These are phyloP conservation scores for Linnemannia exigua DNA, from an alignment of 192 early-diverging fungal species.

Conservation along the genomic window DNA sequence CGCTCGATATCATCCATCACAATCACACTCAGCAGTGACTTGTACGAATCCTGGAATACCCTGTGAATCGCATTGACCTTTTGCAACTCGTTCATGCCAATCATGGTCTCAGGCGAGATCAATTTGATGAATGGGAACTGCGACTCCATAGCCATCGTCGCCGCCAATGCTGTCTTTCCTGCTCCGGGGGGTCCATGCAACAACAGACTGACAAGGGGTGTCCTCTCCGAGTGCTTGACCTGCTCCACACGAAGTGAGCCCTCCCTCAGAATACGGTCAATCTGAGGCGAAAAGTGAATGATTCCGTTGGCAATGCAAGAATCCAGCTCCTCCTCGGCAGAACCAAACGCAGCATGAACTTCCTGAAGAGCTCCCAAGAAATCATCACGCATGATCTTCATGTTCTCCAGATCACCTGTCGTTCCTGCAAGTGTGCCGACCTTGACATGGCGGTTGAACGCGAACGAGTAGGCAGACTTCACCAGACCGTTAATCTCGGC, in stretches of 20 bases:
- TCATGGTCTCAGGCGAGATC: conserved; percentile 96
- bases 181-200: conserved; percentile 87
- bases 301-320: conserved; percentile 89
- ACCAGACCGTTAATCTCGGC: conserved; percentile 97
- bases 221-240: conserved; percentile 83
- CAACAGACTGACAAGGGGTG: conserved; percentile 92
- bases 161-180: conserved; percentile 97
- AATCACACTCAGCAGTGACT: conserved; percentile 93
- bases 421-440: conserved; percentile 89
- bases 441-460: conserved; percentile 97
- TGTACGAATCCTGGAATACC: conserved; percentile 97
- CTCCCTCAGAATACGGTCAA: conserved; percentile 68
- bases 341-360: conserved; percentile 95
- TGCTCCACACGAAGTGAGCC: conserved; percentile 75
- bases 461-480: conserved; percentile 93
- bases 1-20: conserved; percentile 97
- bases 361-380: conserved; percentile 93
- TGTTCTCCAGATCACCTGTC: conserved; percentile 86
- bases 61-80: conserved; percentile 92
- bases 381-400: conserved; percentile 89
- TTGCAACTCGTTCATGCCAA: conserved; percentile 88
- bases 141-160: conserved; percentile 91
- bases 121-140: conserved; percentile 98
- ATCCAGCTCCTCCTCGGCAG: conserved; percentile 90
- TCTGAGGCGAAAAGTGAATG: conserved; percentile 75